phyloP scores from a whole-genome alignment of 164 flowering plant species.

The Vitis rupestris region DNA sequence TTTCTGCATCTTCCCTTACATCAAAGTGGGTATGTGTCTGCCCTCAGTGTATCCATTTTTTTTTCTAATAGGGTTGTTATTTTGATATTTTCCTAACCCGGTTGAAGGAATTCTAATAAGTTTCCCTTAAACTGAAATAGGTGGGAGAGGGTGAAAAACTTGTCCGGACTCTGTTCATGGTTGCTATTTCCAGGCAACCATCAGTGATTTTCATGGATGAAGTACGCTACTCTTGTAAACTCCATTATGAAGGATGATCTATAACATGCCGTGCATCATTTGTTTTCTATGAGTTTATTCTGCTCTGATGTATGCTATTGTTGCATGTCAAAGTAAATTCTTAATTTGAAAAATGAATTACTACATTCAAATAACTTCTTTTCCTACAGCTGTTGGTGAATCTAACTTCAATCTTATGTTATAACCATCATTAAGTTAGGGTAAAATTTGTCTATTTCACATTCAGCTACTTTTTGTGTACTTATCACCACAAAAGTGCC shows the following conservation, averaged over 20 bases:
- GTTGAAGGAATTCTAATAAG: neutral
- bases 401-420: neutral
- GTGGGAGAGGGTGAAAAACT: slow-evolving; percentile 99
- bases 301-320: neutral
- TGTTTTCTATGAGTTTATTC: neutral
- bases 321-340: neutral
- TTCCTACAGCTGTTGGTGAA: neutral
- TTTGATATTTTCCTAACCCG: neutral
- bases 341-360: too few species aligned
- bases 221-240: slow-evolving; percentile 38
- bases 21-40: slow-evolving; percentile 89
- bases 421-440: neutral
- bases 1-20: slow-evolving; percentile 94
- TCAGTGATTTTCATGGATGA: slow-evolving; percentile 97
- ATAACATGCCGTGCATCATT: neutral
- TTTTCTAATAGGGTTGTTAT: neutral
- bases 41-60: slow-evolving; percentile 3
- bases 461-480: too few species aligned
- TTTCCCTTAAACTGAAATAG: slow-evolving; percentile 34
- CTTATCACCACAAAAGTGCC: neutral
- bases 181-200: slow-evolving; percentile 91
- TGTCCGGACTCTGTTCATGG: slow-evolving; percentile 91
- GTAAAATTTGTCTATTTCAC: neutral
- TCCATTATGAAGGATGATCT: neutral
- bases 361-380: neutral